A percentile compares a stretch with the other conserved stretches of the same genome.
phyloP scores from a whole-genome alignment of 2,329 filamentous ascomycete species.

The Trichoderma sp. region DNA sequence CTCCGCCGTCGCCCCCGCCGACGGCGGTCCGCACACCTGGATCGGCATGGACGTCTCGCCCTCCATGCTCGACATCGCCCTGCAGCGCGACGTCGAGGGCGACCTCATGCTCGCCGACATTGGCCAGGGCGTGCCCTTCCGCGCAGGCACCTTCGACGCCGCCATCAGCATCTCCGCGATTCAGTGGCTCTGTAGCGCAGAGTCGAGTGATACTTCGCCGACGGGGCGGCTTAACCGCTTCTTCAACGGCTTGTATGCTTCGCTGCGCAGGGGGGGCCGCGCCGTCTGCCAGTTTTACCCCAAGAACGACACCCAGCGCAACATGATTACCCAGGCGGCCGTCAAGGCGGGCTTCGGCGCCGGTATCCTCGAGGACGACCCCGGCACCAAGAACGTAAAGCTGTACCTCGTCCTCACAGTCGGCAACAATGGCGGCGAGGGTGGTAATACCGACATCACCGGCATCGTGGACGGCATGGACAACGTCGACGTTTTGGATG shows the following conservation, averaged over 20 bases:
- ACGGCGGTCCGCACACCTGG: constrained; percentile 88
- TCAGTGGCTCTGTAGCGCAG: constrained; percentile 98
- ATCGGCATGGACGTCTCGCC: constrained; percentile 95
- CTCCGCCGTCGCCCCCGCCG: constrained; percentile 62
- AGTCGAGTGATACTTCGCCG: constrained; percentile 78
- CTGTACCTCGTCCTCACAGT: constrained; percentile 94
- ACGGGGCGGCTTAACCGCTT: constrained; percentile 77
- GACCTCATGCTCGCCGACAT: constrained; percentile 94
- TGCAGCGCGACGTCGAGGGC: constrained; percentile 88
- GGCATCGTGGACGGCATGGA: constrained; percentile 88
- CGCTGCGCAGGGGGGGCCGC: constrained; percentile 75
- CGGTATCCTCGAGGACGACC: constrained; percentile 90
- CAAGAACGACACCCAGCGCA: constrained; percentile 86
- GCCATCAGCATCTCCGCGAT: constrained; percentile 93
- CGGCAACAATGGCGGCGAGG: constrained; percentile 55
- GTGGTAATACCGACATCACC: constrained; percentile 74
- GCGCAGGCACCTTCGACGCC: constrained; percentile 87
- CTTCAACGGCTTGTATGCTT: constrained; percentile 88
- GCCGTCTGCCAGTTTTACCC: constrained; percentile 98
- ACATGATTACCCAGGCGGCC: constrained; percentile 87
- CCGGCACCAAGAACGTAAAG: constrained; percentile 94
- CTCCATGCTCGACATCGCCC: constrained; percentile 93
- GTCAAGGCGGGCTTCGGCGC: constrained; percentile 94
- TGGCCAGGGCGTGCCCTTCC: constrained; percentile 91
- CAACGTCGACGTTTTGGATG: constrained; percentile 76